Evolutionary conservation across 164 flowering plant species (phyloP), one percentile per base, ranked within the genome.

Genomic region (Magnolia kwangsiensis): DNA sequence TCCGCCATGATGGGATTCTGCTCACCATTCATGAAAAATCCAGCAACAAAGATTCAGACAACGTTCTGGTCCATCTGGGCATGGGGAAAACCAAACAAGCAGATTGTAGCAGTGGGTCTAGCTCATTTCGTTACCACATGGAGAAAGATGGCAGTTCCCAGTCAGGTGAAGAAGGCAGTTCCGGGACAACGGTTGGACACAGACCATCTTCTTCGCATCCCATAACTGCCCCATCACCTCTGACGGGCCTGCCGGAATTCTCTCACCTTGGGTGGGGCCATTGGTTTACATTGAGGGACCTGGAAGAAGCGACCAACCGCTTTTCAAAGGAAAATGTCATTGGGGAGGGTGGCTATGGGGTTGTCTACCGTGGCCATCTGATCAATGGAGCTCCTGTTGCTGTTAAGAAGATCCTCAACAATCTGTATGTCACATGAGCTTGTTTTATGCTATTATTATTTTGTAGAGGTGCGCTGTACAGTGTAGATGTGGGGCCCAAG

Each of bases 261-360:
- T 94, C 98, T 67, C 98, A 88, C 78, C 88, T 94, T 68, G 97
- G 94, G 51, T 94, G 98, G 98, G 98, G 98, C 63, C 97, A 94
- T 71, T 94, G 98, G 98, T 94, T 92, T 78, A 94, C 98, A 0
- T 70, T 94, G 71, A 86, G 98, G 76, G 98, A 94, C 75, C 87
- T 94, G 5, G 95, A 94, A 72, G 71, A 82, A 72, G 96, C 97
- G 58, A 94, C 98, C 7, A 80, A 85, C 67, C 84, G 85, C 51
- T 94, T 94, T 81, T 85, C 96, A 19, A 90, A 85, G 79, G 96
- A 92, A 49, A 90, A 91, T 84, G 72, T 94, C 58, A 82, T 92
- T 78, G 98, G 98, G 51, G 96, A 93, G 82, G 98, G 98, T 69
- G 96, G 96, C n/a, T 92, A 94, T 88, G 98, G 97, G 78, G 86